phyloP scores from a whole-genome alignment of 768 basidiomycete species.

The Boletus pseudopeckii region DNA sequence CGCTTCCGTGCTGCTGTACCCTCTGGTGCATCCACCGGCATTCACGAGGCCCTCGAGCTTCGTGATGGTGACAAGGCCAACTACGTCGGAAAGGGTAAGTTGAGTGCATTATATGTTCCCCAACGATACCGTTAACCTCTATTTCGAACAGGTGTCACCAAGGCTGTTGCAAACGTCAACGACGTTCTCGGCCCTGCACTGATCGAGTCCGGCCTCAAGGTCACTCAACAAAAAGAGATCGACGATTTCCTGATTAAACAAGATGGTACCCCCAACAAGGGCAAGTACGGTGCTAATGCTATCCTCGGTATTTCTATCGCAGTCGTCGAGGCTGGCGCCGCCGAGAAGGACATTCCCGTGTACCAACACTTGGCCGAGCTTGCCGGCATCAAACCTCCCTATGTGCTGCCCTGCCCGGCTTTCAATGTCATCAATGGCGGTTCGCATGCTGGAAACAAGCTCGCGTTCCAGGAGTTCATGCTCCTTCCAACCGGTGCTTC shows the following conservation, averaged over 20 bases:
- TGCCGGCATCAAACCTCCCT: constrained; percentile 92
- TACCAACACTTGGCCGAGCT: constrained; percentile 97
- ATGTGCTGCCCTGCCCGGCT: constrained; percentile 85
- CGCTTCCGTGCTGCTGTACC: constrained; percentile 94
- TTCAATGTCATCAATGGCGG: constrained; percentile 99
- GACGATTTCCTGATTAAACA: constrained; percentile 98
- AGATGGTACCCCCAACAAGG: constrained; percentile 98
- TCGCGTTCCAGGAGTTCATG: constrained; percentile 99
- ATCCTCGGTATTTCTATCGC: constrained; percentile 99
- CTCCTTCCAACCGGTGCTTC: constrained; percentile 91
- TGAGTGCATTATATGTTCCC: background rate
- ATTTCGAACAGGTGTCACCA: constrained; percentile 67
- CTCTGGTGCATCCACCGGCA: constrained; percentile 97
- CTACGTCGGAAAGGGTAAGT: constrained; percentile 93
- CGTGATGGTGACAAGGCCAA: constrained; percentile 91
- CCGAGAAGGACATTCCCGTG: constrained; percentile 91
- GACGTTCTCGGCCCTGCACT: constrained; percentile 83
- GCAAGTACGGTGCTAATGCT: constrained; percentile 98
- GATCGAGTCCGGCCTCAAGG: constrained; percentile 77
- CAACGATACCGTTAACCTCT: background rate
- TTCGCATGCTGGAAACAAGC: constrained; percentile 98
- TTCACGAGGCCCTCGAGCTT: constrained; percentile 98
- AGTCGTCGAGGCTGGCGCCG: constrained; percentile 88
- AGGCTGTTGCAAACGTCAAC: constrained; percentile 96
- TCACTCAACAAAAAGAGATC: constrained; percentile 90